Base-by-base conservation (phyloP, 106 monocot species). In the Dendrobium nobile region DNA sequence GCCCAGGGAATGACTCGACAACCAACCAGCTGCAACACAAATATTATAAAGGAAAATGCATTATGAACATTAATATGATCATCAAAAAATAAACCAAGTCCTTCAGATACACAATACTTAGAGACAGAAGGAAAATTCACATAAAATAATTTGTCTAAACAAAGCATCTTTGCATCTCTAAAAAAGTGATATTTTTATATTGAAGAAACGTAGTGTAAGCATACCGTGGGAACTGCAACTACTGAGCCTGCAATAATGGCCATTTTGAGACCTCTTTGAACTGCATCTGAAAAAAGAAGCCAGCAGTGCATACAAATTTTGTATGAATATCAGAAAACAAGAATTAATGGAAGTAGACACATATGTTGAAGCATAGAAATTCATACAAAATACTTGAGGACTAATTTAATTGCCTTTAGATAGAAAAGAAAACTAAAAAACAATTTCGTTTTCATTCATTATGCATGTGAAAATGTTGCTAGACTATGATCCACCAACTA, bases 1-100 rank as follows among this genome's bases (percentile, higher is more conserved):
- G 93, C 93, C 93, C 93, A 91, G 20, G 93, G 93, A 86, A 93
- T 73, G 55, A 75, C 77, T 33, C 93, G 90, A 70, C 90, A 91
- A 79, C 82, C 89, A 61, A 91, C 79, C 61, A 93, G 65, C 93
- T 93, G 84, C 47, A 79, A 75, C 7, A 78, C 8, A 24, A 72
- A 65, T 61, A 61, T 61, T 61, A 33, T 41, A 5, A 82, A 67
- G 48, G 22, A 5, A 51, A 82, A 47, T 15, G 9, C 42, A 54
- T 9, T 18, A 37, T 51, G 17, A 48, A 18, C 2, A 43, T 11
- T 54, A 77, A 54, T 3, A 51, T 17, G 61, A 51, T 51, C 73
- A 41, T 43, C 11, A 64, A 6, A 79, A 15, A n/a, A 20, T 42
- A 61, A 9, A 64, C 41, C 13, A 1, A 9, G 11, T 47, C 47